These are phyloP conservation scores for Dictyostelium intermedium DNA, from an alignment of 78 protist genomes.

Conservation along the genomic window DNA sequence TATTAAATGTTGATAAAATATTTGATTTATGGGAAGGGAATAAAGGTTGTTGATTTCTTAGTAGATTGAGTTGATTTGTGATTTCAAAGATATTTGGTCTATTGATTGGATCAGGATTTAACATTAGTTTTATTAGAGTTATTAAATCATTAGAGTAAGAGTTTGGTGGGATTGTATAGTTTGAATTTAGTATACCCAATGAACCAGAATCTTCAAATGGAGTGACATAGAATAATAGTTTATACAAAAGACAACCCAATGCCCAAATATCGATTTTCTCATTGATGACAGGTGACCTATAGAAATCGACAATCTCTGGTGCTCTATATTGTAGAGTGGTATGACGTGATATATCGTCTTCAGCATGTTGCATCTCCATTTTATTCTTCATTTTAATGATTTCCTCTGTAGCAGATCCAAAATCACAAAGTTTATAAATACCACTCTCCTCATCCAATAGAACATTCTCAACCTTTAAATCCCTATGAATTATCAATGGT, in stretches of 20 bases:
- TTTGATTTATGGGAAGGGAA: conserved; percentile 9
- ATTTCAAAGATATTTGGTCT: conserved; percentile 67
- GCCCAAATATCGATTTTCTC: conserved; percentile 91
- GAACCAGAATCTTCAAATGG: conserved; percentile 73
- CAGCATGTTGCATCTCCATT: conserved; percentile 52
- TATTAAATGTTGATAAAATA: neutral
- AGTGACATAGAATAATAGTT: conserved; percentile 46
- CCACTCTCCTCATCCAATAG: conserved; percentile 53
- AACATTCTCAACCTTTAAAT: conserved; percentile 86
- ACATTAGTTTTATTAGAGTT: conserved; percentile 10
- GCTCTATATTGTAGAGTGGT: conserved; percentile 87
- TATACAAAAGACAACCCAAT: conserved; percentile 86
- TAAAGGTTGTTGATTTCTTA: conserved; percentile 5
- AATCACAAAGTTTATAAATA: conserved; percentile 80
- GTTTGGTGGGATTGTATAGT: conserved; percentile 28
- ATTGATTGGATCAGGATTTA: conserved; percentile 31
- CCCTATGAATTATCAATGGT: conserved; percentile 79
- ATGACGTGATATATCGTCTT: conserved; percentile 71
- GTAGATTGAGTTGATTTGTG: conserved; percentile 1
- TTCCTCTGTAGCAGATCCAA: conserved; percentile 75
- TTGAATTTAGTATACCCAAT: conserved; percentile 57
- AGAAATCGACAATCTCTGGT: conserved; percentile 90
- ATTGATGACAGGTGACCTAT: conserved; percentile 65
- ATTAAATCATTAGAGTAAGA: conserved; percentile 33
- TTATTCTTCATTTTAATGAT: conserved; percentile 34